Conservation (phyloP, 371 early-diverging fungal genomes). For the Mortierella sp. region DNA sequence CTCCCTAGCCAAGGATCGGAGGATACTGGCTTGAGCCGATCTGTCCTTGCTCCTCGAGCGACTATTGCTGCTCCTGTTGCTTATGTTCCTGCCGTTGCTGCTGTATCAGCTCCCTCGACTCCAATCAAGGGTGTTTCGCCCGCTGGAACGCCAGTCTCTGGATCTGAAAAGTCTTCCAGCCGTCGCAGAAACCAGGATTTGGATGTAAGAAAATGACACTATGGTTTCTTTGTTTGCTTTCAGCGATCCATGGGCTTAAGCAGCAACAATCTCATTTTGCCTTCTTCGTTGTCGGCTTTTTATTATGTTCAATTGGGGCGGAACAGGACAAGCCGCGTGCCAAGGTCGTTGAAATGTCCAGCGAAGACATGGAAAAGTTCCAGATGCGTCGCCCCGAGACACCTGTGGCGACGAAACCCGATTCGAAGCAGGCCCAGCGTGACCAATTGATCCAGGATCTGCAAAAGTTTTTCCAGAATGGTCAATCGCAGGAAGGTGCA, state of each 20-base stretch:
- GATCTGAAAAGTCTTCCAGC: conserved; percentile 31
- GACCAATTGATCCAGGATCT: conserved; percentile 49
- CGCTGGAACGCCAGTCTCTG: conserved; percentile 32
- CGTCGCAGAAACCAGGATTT: conserved; percentile 49
- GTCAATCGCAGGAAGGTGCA: conserved; percentile 13
- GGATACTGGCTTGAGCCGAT: conserved; percentile 28
- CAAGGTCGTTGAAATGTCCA: conserved; percentile 71
- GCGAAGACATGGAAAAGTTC: conserved; percentile 69
- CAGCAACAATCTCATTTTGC: not conserved
- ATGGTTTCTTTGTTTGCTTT: not conserved
- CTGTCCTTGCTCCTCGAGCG: conserved; percentile 41
- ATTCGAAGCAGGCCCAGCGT: conserved; percentile 53
- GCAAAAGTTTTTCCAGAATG: conserved; percentile 49
- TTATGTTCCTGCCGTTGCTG: not conserved
- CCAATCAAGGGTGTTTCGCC: conserved; percentile 23
- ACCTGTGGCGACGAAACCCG: conserved; percentile 45
- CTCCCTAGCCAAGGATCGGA: conserved; percentile 23
- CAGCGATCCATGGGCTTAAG: too few relatives aligned
- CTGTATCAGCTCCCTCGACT: not conserved
- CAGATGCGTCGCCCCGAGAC: conserved; percentile 56
- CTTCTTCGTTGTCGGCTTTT: not conserved
- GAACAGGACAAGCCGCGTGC: conserved; percentile 72
- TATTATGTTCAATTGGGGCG: too few relatives aligned
- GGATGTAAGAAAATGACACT: conserved; percentile 18
- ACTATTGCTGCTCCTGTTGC: conserved; percentile 17